These are phyloP conservation scores for Rhynchosporium graminicola DNA, from an alignment of 2,329 filamentous ascomycete genomes.

Conservation along the genomic window DNA sequence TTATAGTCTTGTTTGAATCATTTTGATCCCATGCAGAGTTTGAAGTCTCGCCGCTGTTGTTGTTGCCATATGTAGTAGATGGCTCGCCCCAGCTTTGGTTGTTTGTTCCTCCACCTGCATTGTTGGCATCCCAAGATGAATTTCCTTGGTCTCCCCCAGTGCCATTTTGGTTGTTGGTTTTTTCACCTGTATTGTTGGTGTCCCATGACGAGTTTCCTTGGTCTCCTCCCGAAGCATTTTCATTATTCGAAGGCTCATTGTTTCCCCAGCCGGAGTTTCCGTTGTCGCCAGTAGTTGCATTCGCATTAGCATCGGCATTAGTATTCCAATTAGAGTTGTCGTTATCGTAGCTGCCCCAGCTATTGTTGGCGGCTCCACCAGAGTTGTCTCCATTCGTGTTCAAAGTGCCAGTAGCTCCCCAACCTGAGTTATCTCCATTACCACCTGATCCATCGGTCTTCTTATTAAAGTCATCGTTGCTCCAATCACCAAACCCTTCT, in stretches of 20 bases:
- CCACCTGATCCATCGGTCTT: background rate
- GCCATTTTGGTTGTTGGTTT: too few species aligned
- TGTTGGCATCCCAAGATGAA: background rate
- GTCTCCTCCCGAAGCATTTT: too few species aligned
- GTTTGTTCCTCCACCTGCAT: background rate
- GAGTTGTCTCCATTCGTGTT: constrained; percentile 4
- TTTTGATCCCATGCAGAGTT: background rate
- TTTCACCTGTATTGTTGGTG: background rate
- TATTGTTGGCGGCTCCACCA: background rate
- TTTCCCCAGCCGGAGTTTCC: constrained; percentile 1
- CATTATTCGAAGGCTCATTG: background rate
- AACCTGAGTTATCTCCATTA: constrained; percentile 6
- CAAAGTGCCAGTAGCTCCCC: background rate
- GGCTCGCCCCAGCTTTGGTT: constrained; percentile 1
- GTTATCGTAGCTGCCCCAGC: background rate
- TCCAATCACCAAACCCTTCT: background rate
- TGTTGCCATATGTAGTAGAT: background rate
- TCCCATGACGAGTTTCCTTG: too few species aligned
- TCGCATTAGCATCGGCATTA: background rate
- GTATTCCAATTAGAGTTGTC: background rate
- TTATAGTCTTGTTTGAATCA: background rate
- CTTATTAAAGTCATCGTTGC: background rate
- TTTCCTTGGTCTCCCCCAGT: too few species aligned
- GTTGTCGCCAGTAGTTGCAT: background rate
- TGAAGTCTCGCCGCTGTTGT: background rate